A percentile compares a stretch with the other conserved stretches of the same genome.
phyloP scores from a whole-genome alignment of 768 basidiomycete species.

The Leccinellum albellum region DNA sequence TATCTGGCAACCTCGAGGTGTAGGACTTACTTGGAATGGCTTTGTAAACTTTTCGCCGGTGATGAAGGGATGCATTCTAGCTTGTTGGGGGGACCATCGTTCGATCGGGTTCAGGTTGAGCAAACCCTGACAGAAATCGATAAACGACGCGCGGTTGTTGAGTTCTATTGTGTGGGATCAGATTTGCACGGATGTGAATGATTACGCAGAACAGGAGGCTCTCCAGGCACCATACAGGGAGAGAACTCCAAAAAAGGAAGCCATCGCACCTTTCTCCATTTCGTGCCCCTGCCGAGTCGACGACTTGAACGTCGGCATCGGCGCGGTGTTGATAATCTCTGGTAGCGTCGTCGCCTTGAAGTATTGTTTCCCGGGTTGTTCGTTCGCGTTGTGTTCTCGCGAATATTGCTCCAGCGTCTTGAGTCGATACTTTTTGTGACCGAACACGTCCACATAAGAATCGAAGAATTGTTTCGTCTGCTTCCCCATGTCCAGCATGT shows the following conservation, averaged over 20 bases:
- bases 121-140: slow-evolving; percentile 95
- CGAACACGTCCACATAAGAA: slow-evolving; percentile 63
- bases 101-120: slow-evolving; percentile 92
- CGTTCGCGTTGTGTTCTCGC: slow-evolving; percentile 89
- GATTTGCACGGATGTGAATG: slow-evolving; percentile 10
- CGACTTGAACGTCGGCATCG: slow-evolving; percentile 84
- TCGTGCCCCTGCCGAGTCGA: slow-evolving; percentile 69
- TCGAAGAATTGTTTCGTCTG: slow-evolving; percentile 95
- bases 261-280: slow-evolving; percentile 76
- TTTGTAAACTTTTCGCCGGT: slow-evolving; percentile 94
- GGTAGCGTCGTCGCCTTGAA: slow-evolving; percentile 92
- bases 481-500: slow-evolving; percentile 96
- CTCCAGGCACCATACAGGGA: neutral
- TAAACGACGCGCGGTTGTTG: slow-evolving; percentile 90
- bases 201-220: slow-evolving; percentile 6
- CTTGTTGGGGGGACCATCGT: slow-evolving; percentile 97
- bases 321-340: slow-evolving; percentile 94
- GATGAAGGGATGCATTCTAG: slow-evolving; percentile 93
- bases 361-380: slow-evolving; percentile 98
- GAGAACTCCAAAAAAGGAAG: neutral
- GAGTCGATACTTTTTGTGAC: slow-evolving; percentile 80
- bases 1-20: neutral
- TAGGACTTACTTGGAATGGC: slow-evolving; percentile 66
- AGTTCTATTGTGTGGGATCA: slow-evolving; percentile 56
- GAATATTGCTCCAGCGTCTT: slow-evolving; percentile 96